Base-by-base conservation (phyloP, 2,329 filamentous ascomycete genomes). In the Alternaria atra region DNA sequence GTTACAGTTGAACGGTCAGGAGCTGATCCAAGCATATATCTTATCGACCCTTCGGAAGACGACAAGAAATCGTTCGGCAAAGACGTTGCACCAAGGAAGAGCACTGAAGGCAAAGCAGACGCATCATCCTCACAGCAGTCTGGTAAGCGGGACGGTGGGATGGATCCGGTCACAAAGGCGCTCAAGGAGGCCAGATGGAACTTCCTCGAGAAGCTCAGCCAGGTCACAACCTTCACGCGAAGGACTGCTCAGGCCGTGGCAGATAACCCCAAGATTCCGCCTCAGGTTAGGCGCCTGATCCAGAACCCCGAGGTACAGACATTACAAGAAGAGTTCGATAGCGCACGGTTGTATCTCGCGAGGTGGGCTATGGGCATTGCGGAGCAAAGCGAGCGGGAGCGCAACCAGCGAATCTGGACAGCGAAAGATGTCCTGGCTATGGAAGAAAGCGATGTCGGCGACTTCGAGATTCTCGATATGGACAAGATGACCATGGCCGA, bases 281-380 rank as follows among this genome's bases (percentile, higher is more conserved):
- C 93, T 0, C 94, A 97, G 77, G 87, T 99, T 32, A 87, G 90
- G 72, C 87, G 92, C 52, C 79, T 99, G 69, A 87, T 99, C 78
- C 90, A 89, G 74, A 97, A 96, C 67, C 94, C 94, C 0, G 94
- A 99, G 73, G 93, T 99, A 0, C 94, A 97, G 81, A 97, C 92
- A 0, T 79, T 99, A 23, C 94, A 97, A 75, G 94, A 98, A 61
- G 96, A 99, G 75, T 99, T 97, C 71, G 96, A 99, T 82, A 97
- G 93, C 72, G 95, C 96, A 4, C 87, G 95, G 66, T 85, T 99
- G 61, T 99, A 99, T 75, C 85, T 99, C 39, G 95, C 95, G 23
- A 86, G 95, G 65, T 99, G 95, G 95, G 95, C 95, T 2, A 98
- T 99, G 95, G 93, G 93, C 7, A 97, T 99, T 66, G 94, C 95